These are phyloP conservation scores for Solanum microdontum DNA, from an alignment of 257 asterid species.

Conservation along the genomic window DNA sequence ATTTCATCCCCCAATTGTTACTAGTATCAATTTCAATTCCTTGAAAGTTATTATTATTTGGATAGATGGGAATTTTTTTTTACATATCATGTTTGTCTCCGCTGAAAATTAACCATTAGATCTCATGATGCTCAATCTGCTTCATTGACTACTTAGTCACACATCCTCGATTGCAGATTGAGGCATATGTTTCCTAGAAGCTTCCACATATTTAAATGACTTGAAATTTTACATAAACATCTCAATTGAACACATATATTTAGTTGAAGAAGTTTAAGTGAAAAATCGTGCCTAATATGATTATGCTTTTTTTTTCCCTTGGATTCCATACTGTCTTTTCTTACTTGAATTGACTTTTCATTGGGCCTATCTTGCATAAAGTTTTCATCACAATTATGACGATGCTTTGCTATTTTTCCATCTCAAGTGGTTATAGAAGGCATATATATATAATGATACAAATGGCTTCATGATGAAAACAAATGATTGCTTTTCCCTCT, in stretches of 20 bases:
- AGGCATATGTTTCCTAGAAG: neutral
- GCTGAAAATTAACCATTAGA: neutral
- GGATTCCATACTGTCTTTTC: neutral
- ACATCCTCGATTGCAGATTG: neutral
- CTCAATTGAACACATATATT: neutral
- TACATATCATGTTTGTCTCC: neutral
- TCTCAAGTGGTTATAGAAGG: neutral
- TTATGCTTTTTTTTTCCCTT: neutral
- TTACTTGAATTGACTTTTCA: neutral
- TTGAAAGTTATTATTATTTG: neutral
- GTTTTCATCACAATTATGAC: neutral
- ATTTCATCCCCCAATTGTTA: neutral
- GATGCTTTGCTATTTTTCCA: neutral
- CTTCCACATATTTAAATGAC: neutral
- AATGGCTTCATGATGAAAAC: neutral
- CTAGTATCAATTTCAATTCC: neutral
- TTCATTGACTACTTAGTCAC: neutral
- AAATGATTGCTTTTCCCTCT: neutral
- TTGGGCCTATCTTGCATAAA: neutral
- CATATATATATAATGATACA: neutral
- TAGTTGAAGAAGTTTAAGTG: neutral
- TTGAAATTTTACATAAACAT: neutral
- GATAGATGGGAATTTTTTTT: neutral
- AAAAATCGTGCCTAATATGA: neutral
- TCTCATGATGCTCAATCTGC: neutral